Evolutionary conservation across 2,329 filamentous ascomycete genomes (phyloP).

Genomic region (Erysiphe neolycopersici): DNA sequence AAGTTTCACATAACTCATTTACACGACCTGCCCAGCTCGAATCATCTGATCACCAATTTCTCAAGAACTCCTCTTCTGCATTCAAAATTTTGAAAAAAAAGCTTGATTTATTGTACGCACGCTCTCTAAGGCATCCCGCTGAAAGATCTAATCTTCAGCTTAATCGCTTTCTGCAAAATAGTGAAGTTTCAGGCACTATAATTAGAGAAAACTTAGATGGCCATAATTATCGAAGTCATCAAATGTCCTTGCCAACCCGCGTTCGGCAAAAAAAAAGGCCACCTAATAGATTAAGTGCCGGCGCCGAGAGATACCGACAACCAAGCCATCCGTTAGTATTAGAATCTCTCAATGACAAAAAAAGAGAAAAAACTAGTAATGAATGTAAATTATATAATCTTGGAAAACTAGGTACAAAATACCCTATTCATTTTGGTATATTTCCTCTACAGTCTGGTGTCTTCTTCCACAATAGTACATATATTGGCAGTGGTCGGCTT

Average conservation of each 20-base stretch:
- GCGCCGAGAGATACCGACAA: conserved; percentile 13
- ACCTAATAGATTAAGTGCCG: conserved; percentile 11
- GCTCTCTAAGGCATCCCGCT: conserved; percentile 13
- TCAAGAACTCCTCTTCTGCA: conserved; percentile 11
- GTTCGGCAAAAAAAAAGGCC: conserved; percentile 5
- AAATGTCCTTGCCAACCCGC: not conserved
- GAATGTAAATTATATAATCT: conserved; percentile 23
- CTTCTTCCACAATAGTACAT: conserved; percentile 31
- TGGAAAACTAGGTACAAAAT: conserved; percentile 31
- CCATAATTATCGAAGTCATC: not conserved
- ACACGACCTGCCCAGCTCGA: conserved; percentile 29
- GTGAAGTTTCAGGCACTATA: conserved; percentile 4
- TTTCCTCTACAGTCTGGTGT: conserved; percentile 28
- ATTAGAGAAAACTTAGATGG: conserved; percentile 1
- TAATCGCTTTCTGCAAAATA: conserved; percentile 13
- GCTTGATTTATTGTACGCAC: conserved; percentile 27
- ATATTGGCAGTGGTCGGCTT: conserved; percentile 28
- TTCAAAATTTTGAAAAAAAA: conserved; percentile 26
- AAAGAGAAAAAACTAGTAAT: conserved; percentile 3
- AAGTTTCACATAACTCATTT: not conserved
- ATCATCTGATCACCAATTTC: conserved; percentile 15
- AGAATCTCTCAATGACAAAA: conserved; percentile 5
- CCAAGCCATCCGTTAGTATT: conserved; percentile 11
- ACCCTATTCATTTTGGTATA: conserved; percentile 34
- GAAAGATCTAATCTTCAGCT: conserved; percentile 13